Base-by-base conservation (phyloP, 208 protist genomes). In the Leishmania aethiopica region DNA sequence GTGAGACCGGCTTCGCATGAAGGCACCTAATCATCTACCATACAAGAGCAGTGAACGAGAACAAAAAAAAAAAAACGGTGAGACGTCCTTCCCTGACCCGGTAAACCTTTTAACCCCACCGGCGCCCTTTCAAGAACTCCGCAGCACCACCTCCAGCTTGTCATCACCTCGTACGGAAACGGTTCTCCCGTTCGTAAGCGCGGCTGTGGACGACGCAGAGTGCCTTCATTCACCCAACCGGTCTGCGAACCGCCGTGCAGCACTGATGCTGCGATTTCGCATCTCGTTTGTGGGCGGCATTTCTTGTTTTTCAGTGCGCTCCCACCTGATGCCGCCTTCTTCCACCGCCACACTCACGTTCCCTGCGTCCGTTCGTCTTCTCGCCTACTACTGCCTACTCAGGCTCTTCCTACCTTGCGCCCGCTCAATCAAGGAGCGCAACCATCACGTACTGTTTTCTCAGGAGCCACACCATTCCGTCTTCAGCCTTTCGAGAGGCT, bases 291-390 rank as follows among this genome's bases (percentile, higher is more conserved):
- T n/a, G 42, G 42, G 42, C 4, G 0, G 13, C 8, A 35, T 7
- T 22, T 22, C n/a, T 40, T 11, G 6, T 1, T 32, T 32, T 35
- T 40, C 32, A 35, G 32, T 40, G 15, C 32, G 4, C 5, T 40
- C 62, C 2, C 32, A 69, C 10, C 10, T 40, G 15, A 19, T 40
- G 10, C 62, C 62, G 15, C 62, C 32, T 40, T 40, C 62, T 69
- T 40, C 15, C n/a, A 22, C 62, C 62, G 62, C 15, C 62, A 40
- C 62, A 7, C 32, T 6, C 62, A 42, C 62, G 1, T 2, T 40
- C 15, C 15, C 62, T 69, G 13, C 32, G 13, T 11, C 62, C 73
- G 32, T 49, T 81, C 37, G 37, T 77, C 32, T 81, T 49, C 73
- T 42, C 10, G 17, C 77, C 59, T 72, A 37, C 17, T 19, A 42